These are phyloP conservation scores for Pseudoscleropodium purum DNA, from an alignment of 225 moss, liverwort and hornwort species.

Conservation along the genomic window DNA sequence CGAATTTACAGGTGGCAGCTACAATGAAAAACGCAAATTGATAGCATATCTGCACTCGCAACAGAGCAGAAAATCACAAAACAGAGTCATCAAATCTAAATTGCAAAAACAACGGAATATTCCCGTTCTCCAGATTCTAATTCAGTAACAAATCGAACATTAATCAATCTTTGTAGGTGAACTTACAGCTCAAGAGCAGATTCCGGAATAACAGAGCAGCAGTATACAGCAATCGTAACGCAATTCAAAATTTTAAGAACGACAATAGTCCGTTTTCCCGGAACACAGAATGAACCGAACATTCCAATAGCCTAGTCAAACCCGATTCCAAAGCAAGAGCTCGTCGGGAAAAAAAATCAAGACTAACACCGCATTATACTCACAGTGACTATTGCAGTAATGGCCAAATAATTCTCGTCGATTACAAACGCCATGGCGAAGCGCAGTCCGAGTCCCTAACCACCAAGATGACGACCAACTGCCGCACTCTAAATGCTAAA, in stretches of 20 bases:
- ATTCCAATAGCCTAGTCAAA: background rate
- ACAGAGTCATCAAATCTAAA: background rate
- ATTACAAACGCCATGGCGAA: slow-evolving; percentile 28
- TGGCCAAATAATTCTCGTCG: slow-evolving; percentile 39
- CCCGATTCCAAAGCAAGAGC: background rate
- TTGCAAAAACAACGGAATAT: background rate
- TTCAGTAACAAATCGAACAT: background rate
- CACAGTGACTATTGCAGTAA: slow-evolving; percentile 47
- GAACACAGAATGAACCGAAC: background rate
- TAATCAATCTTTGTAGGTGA: background rate
- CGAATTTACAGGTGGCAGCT: slow-evolving; percentile 72
- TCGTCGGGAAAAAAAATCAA: background rate
- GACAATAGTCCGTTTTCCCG: background rate
- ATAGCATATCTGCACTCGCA: slow-evolving; percentile 39
- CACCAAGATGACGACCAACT: background rate
- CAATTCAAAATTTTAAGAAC: background rate
- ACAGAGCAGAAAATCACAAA: background rate
- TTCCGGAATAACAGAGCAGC: background rate
- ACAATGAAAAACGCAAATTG: slow-evolving; percentile 77
- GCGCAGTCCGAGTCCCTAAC: background rate
- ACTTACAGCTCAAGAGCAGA: background rate
- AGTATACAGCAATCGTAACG: background rate
- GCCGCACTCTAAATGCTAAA: background rate
- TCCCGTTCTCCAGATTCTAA: background rate
- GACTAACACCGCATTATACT: background rate